Evolutionary conservation across 805 yeast genomes (phyloP), one percentile per base, ranked within the genome.

Genomic region (Kluyveromyces wickerhamii): DNA sequence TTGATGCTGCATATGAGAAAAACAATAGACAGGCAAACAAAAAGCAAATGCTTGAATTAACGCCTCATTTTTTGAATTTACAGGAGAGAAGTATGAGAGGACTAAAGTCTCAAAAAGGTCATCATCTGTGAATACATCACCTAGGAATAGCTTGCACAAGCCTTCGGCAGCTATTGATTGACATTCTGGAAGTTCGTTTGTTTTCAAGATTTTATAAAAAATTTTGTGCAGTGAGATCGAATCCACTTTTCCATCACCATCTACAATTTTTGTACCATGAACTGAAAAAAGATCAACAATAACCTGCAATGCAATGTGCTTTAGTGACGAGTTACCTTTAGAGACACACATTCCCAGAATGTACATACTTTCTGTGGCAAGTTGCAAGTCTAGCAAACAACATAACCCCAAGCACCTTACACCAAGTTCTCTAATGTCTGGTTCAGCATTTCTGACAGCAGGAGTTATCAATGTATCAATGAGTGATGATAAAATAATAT

Each of bases 131-230:
- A 87, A 67, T 14, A 83, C 70, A 43, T 82, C 94, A 11, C 89
- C 81, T 35, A 92, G 64, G 46, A 79, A 75, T 33, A 89, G 62
- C 60, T 89, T 88, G 49, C 88, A 83, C 17, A 88, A 62, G 0
- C 95, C 94, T 49, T 85, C 94, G 0, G 89, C 95, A 7, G 89
- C 81, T 1, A 76, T 67, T 0, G 89, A 77, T 53, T 85, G 95
- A 13, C 86, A 67, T 18, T 69, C 71, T 1, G 83, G 83, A 44
- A 72, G 62, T 4, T 69, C 70, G 38, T 63, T 63, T 43, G 69
- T 69, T 49, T 74, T 71, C 44, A 83, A 61, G 1, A 79, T 71
- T 51, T 77, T 73, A 60, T 77, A 80, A 41, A 82, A 79, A 19
- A 84, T 61, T 51, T 79, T 74, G 40, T 83, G 84, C 37, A 81